Base-by-base conservation (phyloP, 176 grass and related monocot species). In the Pharus latifolius region DNA sequence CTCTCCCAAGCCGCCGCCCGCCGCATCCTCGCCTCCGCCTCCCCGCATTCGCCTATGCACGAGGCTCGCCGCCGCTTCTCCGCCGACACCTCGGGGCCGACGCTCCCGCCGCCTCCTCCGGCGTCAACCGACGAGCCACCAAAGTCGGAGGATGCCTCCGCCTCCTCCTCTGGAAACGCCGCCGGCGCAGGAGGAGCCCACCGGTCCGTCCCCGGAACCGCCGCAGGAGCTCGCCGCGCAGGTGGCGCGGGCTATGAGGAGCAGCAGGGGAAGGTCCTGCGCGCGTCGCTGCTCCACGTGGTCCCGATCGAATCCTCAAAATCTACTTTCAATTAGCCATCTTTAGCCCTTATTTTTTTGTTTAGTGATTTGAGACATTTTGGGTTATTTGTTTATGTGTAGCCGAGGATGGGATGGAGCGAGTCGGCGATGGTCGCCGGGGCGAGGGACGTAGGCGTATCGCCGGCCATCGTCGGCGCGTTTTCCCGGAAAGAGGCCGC, bases 371-470 rank as follows among this genome's bases (percentile, higher is more conserved):
- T 61, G 16, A 5, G 6, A 5, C 1, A 0, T 40, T 19, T 65
- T 32, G 33, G 15, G 7, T 52, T 50, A 9, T 49, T 33, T 31
- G 45, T 1, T 67, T 48, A 46, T 48, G 32, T 51, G 9, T 63
- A 99, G 95, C 79, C 81, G 34, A 89, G 81, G 69, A 85, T 94
- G 71, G 95, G 95, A 40, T 99, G 95, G 95, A 94, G 75, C 50
- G 95, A 99, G 68, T 91, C 95, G 3, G 90, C 95, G 47, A 85
- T 94, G 89, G 83, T 94, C 53, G 63, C 81, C 1, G 90, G 95
- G 50, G 95, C 95, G 9, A 99, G 87, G 76, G 87, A 99, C 50
- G 86, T 86, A 2, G 72, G 86, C 41, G 62, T 94, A 15, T 94
- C 90, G 5, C 95, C 90, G 10, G 85, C 90, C 57, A 99, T 98